These are phyloP conservation scores for Penicillium diatomitis DNA, from an alignment of 495 filamentous ascomycete genomes.

Conservation along the genomic window DNA sequence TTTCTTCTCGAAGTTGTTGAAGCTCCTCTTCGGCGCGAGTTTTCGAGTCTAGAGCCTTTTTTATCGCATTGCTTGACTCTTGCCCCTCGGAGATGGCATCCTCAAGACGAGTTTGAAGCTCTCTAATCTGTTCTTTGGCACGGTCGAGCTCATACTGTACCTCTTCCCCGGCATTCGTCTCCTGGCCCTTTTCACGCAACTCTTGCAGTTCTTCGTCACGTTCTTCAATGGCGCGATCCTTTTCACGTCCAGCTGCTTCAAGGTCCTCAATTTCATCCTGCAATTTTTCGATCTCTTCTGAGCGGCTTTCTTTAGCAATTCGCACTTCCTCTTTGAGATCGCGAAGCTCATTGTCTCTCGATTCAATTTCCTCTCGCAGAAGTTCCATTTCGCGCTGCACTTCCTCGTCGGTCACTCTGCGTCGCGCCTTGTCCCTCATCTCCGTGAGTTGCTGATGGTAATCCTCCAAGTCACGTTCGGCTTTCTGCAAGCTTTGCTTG, in stretches of 20 bases:
- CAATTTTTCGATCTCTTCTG: conserved; percentile 51
- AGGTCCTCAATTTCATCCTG: conserved; percentile 60
- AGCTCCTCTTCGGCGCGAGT: conserved; percentile 39
- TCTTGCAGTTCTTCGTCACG: conserved; percentile 58
- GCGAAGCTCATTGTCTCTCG: conserved; percentile 43
- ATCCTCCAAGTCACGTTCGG: conserved; percentile 72
- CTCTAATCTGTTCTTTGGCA: conserved; percentile 47
- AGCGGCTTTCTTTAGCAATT: conserved; percentile 36
- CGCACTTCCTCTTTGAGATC: conserved; percentile 38
- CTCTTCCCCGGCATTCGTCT: conserved; percentile 42
- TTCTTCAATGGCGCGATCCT: conserved; percentile 54
- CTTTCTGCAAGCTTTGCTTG: conserved; percentile 65
- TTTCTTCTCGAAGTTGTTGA: conserved; percentile 61
- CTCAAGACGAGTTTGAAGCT: conserved; percentile 52
- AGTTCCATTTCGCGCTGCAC: conserved; percentile 52
- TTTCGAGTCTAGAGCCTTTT: conserved; percentile 56
- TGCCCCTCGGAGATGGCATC: conserved; percentile 42
- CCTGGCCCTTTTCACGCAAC: conserved; percentile 44
- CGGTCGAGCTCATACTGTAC: conserved; percentile 44
- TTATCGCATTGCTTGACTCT: conserved; percentile 50
- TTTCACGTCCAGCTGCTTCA: conserved; percentile 55
- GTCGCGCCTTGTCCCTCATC: conserved; percentile 66
- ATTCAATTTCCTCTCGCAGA: conserved; percentile 49
- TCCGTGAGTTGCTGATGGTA: conserved; percentile 72
- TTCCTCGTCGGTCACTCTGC: conserved; percentile 58